Evolutionary conservation across 768 basidiomycete genomes (phyloP).

Genomic region (Pulveroboletus sp.): DNA sequence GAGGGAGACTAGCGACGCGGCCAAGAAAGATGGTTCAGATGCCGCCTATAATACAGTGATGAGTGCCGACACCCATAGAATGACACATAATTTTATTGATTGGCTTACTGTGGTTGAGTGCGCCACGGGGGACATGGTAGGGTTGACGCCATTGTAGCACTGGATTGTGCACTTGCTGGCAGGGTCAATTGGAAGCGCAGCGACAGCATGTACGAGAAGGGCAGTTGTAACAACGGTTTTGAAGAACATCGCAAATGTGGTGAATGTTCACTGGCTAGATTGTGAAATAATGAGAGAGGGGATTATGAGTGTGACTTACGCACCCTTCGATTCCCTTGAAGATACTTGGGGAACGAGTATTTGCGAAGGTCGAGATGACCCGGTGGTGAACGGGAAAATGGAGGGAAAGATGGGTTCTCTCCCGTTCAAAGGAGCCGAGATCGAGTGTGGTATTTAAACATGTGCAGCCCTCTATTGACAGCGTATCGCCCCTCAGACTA

Average conservation of each 20-base stretch:
- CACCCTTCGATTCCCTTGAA: not conserved
- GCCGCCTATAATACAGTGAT: not conserved
- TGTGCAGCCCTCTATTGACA: no score
- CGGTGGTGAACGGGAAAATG: not conserved
- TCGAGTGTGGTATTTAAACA: no score
- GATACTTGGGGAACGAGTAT: not conserved
- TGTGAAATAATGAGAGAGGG: not conserved
- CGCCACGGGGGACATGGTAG: not conserved
- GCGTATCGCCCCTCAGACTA: no score
- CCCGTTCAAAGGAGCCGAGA: not conserved
- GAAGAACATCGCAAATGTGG: not conserved
- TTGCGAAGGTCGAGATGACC: not conserved
- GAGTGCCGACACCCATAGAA: not conserved
- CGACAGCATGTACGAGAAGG: slow-evolving; percentile 4
- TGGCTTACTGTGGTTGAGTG: slow-evolving; percentile 1
- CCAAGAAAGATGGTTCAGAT: not conserved
- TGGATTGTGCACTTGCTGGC: not conserved
- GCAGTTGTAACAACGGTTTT: not conserved
- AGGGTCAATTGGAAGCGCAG: not conserved
- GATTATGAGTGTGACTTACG: not conserved
- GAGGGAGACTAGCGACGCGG: not conserved
- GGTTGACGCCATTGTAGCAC: not conserved
- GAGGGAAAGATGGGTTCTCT: not conserved
- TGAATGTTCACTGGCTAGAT: not conserved
- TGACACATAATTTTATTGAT: not conserved